phyloP scores from a whole-genome alignment of 2,329 filamentous ascomycete species.

The Apiospora rasikravindrae region DNA sequence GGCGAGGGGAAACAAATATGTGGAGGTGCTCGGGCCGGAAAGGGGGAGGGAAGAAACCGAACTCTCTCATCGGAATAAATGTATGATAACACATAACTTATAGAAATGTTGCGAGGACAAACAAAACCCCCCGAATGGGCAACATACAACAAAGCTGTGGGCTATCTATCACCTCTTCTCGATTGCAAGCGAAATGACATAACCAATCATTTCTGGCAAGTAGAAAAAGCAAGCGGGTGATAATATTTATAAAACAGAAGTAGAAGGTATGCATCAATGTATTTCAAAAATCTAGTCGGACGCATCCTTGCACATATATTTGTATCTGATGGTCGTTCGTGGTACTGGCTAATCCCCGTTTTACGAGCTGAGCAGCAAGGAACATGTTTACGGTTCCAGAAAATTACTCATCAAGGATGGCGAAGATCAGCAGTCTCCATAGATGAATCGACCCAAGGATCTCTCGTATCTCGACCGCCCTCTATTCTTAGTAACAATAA shows the following conservation, averaged over 20 bases:
- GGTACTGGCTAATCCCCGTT: not conserved
- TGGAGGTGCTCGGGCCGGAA: not conserved
- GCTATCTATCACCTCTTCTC: not conserved
- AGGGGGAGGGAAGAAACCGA: not conserved
- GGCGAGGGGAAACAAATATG: not conserved
- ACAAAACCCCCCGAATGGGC: not conserved
- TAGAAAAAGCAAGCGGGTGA: not conserved
- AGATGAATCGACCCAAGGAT: slow-evolving; percentile 5
- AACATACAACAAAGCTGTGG: not conserved
- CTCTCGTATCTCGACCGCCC: not conserved
- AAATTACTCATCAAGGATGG: not conserved
- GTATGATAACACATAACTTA: slow-evolving; percentile 12
- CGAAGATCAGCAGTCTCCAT: slow-evolving; percentile 9
- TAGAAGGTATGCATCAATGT: not conserved
- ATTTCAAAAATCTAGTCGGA: not conserved
- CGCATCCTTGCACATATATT: not conserved
- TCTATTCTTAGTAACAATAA: not conserved
- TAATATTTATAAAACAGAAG: not conserved
- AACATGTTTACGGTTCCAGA: not conserved
- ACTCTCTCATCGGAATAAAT: slow-evolving; percentile 8
- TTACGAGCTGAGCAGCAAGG: not conserved
- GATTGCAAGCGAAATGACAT: not conserved
- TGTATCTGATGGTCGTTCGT: not conserved
- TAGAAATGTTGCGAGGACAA: not conserved
- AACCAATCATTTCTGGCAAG: not conserved